phyloP scores from a whole-genome alignment of 176 grass and related monocot species.

The Triticum timopheevii region DNA sequence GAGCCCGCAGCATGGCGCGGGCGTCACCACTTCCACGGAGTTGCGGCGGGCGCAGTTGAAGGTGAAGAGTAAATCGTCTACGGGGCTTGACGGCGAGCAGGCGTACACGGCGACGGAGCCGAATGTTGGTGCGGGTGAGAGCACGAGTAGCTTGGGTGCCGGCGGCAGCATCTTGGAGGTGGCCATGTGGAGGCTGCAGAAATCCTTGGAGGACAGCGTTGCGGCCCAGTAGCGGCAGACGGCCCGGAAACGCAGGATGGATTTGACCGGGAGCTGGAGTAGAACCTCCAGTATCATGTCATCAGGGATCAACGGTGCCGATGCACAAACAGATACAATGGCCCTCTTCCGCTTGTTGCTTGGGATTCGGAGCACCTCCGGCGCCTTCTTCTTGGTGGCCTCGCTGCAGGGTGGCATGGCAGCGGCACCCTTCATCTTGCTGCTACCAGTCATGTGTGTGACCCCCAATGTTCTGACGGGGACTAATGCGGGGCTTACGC shows the following conservation, averaged over 20 bases:
- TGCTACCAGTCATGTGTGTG: neutral
- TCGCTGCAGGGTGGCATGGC: neutral
- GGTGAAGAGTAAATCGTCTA: neutral
- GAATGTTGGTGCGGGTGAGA: neutral
- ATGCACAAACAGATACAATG: no score
- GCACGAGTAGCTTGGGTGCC: neutral
- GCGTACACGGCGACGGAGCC: neutral
- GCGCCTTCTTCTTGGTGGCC: neutral
- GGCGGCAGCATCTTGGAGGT: neutral
- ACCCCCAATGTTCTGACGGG: neutral
- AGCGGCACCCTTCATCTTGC: neutral
- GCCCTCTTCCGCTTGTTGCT: neutral
- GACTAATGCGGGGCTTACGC: no score
- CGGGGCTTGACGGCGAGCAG: neutral
- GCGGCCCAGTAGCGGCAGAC: neutral
- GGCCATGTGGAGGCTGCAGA: neutral
- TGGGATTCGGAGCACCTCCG: neutral
- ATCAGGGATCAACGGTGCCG: neutral
- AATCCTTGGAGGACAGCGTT: neutral
- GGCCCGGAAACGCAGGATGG: neutral
- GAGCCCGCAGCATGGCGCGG: neutral
- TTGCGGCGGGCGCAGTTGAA: neutral
- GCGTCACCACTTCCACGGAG: neutral
- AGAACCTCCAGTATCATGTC: neutral
- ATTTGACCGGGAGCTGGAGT: neutral